Percentiles rank a stretch among this genome's conserved stretches.
Evolutionary conservation across 2,329 filamentous ascomycete species (phyloP).

Genomic region (Exserohilum rostratum): DNA sequence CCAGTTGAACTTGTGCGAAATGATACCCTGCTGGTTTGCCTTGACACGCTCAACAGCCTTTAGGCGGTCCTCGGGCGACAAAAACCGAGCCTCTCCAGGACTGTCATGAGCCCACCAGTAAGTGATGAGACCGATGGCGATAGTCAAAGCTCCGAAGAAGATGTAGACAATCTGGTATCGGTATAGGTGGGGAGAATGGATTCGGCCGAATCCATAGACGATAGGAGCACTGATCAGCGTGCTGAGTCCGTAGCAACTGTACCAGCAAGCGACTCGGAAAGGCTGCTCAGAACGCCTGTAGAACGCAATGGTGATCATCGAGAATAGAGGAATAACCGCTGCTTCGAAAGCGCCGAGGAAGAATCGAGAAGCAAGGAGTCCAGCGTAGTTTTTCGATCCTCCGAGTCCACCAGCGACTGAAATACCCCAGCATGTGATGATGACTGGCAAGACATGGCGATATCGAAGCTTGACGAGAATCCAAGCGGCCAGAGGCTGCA

Average conservation of each 20-base stretch:
- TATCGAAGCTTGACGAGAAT: slow-evolving; percentile 55
- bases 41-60: slow-evolving; percentile 73
- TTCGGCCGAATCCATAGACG: slow-evolving; percentile 65
- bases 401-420: slow-evolving; percentile 32
- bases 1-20: slow-evolving; percentile 70
- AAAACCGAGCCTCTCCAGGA: slow-evolving; percentile 63
- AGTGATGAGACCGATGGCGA: slow-evolving; percentile 49
- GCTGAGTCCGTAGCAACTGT: slow-evolving; percentile 67
- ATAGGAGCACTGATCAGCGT: slow-evolving; percentile 65
- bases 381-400: slow-evolving; percentile 28
- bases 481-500: slow-evolving; percentile 58
- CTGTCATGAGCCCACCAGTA: slow-evolving; percentile 59
- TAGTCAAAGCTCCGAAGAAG: slow-evolving; percentile 51
- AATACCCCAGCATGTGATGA: slow-evolving; percentile 57
- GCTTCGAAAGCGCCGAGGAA: slow-evolving; percentile 36
- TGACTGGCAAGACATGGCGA: slow-evolving; percentile 28
- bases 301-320: slow-evolving; percentile 35
- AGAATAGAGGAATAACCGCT: slow-evolving; percentile 33
- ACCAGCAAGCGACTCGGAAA: slow-evolving; percentile 60
- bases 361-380: slow-evolving; percentile 28
- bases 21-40: slow-evolving; percentile 75
- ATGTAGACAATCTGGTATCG: slow-evolving; percentile 66
- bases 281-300: slow-evolving; percentile 32
- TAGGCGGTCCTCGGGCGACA: slow-evolving; percentile 69
- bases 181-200: slow-evolving; percentile 61